Evolutionary conservation across 805 yeast genomes (phyloP).

Genomic region (Candida succiphila): DNA sequence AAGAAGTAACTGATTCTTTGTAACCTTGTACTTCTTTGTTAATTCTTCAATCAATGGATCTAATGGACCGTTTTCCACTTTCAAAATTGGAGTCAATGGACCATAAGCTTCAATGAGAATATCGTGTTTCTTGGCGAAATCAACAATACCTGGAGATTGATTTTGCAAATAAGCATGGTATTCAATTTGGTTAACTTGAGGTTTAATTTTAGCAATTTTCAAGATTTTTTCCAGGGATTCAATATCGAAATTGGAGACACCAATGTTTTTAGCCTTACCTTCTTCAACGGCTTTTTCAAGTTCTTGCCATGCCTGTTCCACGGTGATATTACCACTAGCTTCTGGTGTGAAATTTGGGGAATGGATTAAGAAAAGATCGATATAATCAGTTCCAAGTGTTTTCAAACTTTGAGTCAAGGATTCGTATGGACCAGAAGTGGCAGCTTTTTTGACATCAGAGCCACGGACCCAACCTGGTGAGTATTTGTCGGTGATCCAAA

Average conservation of each 20-base stretch:
- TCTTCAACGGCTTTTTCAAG: conserved; percentile 30
- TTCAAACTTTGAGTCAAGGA: conserved; percentile 36
- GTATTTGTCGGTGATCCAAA: conserved; percentile 58
- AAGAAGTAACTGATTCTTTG: conserved; percentile 56
- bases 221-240: conserved; percentile 33
- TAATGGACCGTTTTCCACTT: conserved; percentile 30
- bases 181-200: conserved; percentile 63
- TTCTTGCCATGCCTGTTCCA: conserved; percentile 42
- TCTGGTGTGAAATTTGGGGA: conserved; percentile 38
- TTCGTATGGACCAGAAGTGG: conserved; percentile 32
- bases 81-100: conserved; percentile 56
- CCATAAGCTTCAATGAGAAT: conserved; percentile 56
- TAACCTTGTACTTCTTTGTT: conserved; percentile 44
- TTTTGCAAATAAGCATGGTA: conserved; percentile 56
- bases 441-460: conserved; percentile 8
- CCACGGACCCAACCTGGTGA: conserved; percentile 27
- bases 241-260: conserved; percentile 53
- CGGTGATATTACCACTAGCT: conserved; percentile 31
- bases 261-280: conserved; percentile 39
- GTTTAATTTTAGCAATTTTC: conserved; percentile 33
- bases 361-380: conserved; percentile 57
- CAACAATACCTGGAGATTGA: conserved; percentile 46
- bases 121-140: conserved; percentile 37
- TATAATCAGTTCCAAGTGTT: conserved; percentile 38
- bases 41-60: conserved; percentile 27